Percentiles rank a stretch among this genome's conserved stretches.
These are phyloP conservation scores for Suillus hirtellus DNA, from an alignment of 768 basidiomycete species.

Conservation along the genomic window DNA sequence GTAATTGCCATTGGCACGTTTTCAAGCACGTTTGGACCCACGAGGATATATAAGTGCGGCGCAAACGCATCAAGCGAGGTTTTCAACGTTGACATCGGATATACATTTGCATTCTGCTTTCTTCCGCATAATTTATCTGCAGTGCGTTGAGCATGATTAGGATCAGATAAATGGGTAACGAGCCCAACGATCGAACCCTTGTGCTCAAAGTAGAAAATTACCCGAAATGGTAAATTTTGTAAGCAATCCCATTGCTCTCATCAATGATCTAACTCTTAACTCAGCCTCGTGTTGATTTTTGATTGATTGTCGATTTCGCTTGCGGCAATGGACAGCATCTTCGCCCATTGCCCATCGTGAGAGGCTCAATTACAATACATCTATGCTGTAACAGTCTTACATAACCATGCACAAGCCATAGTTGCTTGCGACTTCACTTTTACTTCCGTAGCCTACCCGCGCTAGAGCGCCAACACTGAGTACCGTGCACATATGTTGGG, in stretches of 20 bases:
- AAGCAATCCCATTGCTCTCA: neutral
- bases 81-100: neutral
- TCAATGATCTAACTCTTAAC: neutral
- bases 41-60: neutral
- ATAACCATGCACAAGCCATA: neutral
- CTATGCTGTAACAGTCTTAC: neutral
- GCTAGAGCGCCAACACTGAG: neutral
- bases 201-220: neutral
- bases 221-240: neutral
- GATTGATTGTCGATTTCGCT: neutral
- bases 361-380: neutral
- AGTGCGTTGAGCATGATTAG: neutral
- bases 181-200: neutral
- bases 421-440: neutral
- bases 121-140: neutral
- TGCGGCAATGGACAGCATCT: neutral
- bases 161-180: neutral
- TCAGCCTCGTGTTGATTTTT: neutral
- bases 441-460: neutral
- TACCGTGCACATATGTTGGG: neutral
- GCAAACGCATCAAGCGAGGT: neutral
- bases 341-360: neutral
- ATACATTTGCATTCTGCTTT: neutral
- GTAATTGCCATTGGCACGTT: conserved; percentile 7
- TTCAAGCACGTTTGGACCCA: conserved; percentile 1